Evolutionary conservation across 2,329 filamentous ascomycete genomes (phyloP), one percentile per base, ranked within the genome.

Genomic region (Paracoccidioides lutzii): DNA sequence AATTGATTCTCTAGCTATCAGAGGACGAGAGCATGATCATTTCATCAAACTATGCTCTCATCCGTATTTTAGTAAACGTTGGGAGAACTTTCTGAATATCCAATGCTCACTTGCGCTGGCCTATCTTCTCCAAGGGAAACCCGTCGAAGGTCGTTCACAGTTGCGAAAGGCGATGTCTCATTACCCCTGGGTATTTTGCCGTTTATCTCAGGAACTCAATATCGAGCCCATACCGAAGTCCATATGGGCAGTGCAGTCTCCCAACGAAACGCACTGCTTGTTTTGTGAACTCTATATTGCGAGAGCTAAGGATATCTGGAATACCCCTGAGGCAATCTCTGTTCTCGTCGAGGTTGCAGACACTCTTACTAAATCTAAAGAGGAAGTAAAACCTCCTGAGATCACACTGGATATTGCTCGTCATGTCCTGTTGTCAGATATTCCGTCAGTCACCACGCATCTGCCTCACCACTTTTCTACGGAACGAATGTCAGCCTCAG

Each of bases 241-340:
- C 0, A 80, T 97, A 37, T 97, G 93, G 91, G 90, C 88, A 53
- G 79, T 84, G 58, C 78, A 82, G 63, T 81, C 87, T 4, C 78
- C 83, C 0, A 79, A 82, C 35, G 75, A 79, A 10, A 77, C 82
- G 48, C 80, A 89, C 61, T 77, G 81, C 55, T 79, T 95, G 41
- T 81, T 88, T 64, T 82, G 83, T 4, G 82, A 86, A 64, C 77
- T 95, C 2, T 95, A 95, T 66, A 78, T 88, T 33, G 77, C 81
- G 56, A 81, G 86, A 46, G 79, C 86, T 4, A 91, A 90, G 65
- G 87, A 91, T 62, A 74, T 95, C 3, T 96, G 90, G 90, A 90
- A 90, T 66, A 89, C 84, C 3, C 78, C 86, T 0, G 84, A 88
- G 63, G 82, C 81, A 12, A 83, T 79, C 3, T 73, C 76, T 4